Base-by-base conservation (phyloP, 2,329 filamentous ascomycete species). In the Metarhizium humberi region DNA sequence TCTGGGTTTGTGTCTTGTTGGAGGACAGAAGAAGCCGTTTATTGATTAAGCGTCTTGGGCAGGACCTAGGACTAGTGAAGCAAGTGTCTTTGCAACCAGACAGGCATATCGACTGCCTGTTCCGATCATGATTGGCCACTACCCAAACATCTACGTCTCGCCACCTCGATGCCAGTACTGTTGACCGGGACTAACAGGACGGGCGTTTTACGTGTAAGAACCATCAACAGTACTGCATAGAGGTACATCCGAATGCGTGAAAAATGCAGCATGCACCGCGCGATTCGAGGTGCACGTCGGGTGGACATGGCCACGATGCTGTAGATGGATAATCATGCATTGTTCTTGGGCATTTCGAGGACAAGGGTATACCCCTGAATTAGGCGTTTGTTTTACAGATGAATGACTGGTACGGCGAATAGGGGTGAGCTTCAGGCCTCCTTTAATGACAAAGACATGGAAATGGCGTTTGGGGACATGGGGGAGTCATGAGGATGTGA, bases 1-100 rank as follows among this genome's bases (percentile, higher is more conserved):
- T n/a, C 68, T 86, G 16, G 83, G 83, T 0, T 69, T 85, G n/a
- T 85, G 82, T 59, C 73, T 80, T 63, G 81, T 86, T 5, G 81
- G 79, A 20, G 81, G 81, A 0, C 78, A 84, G 61, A 84, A 85
- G 71, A 86, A 85, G 66, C 81, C 81, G 54, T 73, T 85, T 53
- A 86, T 86, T 57, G 82, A 86, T 67, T 86, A 66, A 69, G 47
- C 5, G 7, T n/a, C 11, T 42, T 18, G 53, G 52, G 30, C 45
- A 10, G 43, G 48, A 51, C 47, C 40, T 16, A 25, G 42, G n/a
- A 29, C 30, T 18, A 5, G 25, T 25, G 8, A 6, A 14, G 14
- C 30, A n/a, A 43, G 46, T 30, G 11, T 13, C 18, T 40, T 7
- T 16, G 29, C 18, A 43, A 32, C 7, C 5, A 36, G 50, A 34